phyloP scores from a whole-genome alignment of 495 filamentous ascomycete species.

The Viridothelium virens region DNA sequence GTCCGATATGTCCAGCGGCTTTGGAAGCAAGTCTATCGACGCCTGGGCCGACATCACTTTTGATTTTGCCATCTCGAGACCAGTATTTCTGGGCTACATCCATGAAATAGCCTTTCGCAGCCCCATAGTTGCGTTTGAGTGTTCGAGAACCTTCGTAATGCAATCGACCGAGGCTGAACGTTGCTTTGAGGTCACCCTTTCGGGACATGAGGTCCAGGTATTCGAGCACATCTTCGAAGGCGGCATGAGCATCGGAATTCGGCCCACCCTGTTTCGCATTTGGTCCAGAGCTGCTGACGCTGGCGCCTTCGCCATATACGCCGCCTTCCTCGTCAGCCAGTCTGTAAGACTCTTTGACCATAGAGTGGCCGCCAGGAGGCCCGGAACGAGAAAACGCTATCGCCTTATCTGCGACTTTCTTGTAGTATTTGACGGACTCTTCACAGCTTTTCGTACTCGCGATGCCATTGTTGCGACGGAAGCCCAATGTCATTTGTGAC shows the following conservation, averaged over 20 bases:
- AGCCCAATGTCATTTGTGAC: slow-evolving; percentile 91
- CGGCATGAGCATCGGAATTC: slow-evolving; percentile 66
- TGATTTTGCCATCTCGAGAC: slow-evolving; percentile 62
- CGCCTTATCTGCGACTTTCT: slow-evolving; percentile 87
- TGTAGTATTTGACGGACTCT: slow-evolving; percentile 78
- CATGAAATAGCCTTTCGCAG: slow-evolving; percentile 76
- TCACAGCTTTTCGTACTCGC: slow-evolving; percentile 81
- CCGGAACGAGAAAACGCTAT: slow-evolving; percentile 78
- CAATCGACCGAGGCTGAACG: slow-evolving; percentile 77
- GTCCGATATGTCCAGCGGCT: slow-evolving; percentile 81
- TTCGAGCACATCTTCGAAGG: slow-evolving; percentile 87
- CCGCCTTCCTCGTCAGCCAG: slow-evolving; percentile 85
- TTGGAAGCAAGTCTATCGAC: slow-evolving; percentile 81
- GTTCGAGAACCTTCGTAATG: slow-evolving; percentile 82
- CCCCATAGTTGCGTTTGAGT: slow-evolving; percentile 61
- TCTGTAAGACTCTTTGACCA: slow-evolving; percentile 66
- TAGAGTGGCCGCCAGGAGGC: slow-evolving; percentile 78
- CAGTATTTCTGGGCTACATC: slow-evolving; percentile 79
- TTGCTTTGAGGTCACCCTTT: slow-evolving; percentile 88
- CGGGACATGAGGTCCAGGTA: slow-evolving; percentile 89
- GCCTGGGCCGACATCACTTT: slow-evolving; percentile 42
- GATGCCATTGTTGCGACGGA: slow-evolving; percentile 78
- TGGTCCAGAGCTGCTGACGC: slow-evolving; percentile 80
- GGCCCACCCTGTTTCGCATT: slow-evolving; percentile 65
- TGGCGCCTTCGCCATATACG: slow-evolving; percentile 91